Percentiles rank a stretch among this genome's conserved stretches.
Conservation (phyloP, 148 eudicot species). For the Agrostemma githago region DNA sequence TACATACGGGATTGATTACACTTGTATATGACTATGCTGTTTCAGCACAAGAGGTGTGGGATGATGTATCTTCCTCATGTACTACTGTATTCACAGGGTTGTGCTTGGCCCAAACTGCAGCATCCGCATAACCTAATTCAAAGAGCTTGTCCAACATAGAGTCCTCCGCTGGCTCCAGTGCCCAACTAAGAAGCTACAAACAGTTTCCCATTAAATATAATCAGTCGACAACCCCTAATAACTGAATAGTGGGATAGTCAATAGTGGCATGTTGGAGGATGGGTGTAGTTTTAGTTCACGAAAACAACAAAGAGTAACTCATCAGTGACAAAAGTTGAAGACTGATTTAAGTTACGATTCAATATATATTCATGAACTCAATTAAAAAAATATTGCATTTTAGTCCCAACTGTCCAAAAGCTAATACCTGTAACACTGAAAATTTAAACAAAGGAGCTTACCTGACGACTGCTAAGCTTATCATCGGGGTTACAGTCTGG, state of each 20-base stretch:
- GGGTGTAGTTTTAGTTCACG: background rate
- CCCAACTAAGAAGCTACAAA: slow-evolving; percentile 88
- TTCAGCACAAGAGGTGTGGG: background rate
- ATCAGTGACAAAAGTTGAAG: background rate
- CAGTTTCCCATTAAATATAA: background rate
- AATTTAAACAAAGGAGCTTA: slow-evolving; percentile 20
- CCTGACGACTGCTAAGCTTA: slow-evolving; percentile 78
- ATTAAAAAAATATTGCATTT: no score
- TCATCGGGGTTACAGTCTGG: slow-evolving; percentile 96
- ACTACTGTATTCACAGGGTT: slow-evolving; percentile 65
- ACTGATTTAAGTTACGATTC: background rate
- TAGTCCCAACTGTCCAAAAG: background rate
- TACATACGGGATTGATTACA: background rate
- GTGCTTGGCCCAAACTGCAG: slow-evolving; percentile 73
- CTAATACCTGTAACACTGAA: background rate
- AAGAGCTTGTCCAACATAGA: slow-evolving; percentile 69
- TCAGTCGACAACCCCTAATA: background rate
- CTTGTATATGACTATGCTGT: background rate
- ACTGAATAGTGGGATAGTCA: background rate
- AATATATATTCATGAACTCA: background rate
- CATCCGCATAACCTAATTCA: slow-evolving; percentile 78
- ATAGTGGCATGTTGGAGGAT: background rate
- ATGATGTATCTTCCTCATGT: slow-evolving; percentile 29
- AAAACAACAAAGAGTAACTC: background rate
- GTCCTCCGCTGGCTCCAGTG: slow-evolving; percentile 94